These are phyloP conservation scores for Coniochaeta pulveracea DNA, from an alignment of 2,329 filamentous ascomycete genomes.

Conservation along the genomic window DNA sequence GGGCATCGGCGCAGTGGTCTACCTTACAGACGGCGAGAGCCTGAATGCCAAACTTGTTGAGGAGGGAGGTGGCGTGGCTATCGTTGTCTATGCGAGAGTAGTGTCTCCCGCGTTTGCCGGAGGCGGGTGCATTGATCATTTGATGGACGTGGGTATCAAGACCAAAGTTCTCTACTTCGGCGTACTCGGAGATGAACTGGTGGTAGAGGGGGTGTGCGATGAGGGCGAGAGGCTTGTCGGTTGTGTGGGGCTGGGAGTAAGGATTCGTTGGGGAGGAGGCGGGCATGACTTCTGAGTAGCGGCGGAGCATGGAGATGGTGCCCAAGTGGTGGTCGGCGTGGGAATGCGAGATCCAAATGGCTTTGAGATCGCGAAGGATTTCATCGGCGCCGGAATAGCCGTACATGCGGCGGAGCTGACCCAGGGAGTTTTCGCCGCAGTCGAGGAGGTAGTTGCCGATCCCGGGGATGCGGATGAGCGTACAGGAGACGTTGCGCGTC, in stretches of 20 bases:
- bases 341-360: conserved; percentile 88
- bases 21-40: conserved; percentile 59
- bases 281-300: conserved; percentile 56
- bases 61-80: background rate
- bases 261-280: conserved; percentile 14
- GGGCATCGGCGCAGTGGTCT: conserved; percentile 67
- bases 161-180: conserved; percentile 65
- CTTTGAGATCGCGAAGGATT: conserved; percentile 67
- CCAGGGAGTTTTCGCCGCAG: conserved; percentile 83
- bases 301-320: conserved; percentile 66
- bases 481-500: conserved; percentile 89
- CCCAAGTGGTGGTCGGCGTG: conserved; percentile 96
- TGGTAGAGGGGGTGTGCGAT: conserved; percentile 63
- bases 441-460: conserved; percentile 86
- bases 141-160: conserved; percentile 38
- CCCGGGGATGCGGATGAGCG: conserved; percentile 71
- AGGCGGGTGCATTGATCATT: conserved; percentile 18
- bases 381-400: conserved; percentile 49
- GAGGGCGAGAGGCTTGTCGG: conserved; percentile 39
- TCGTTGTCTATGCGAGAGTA: conserved; percentile 24
- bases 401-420: conserved; percentile 71
- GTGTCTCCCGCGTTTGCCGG: conserved; percentile 29
- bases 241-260: conserved; percentile 15
- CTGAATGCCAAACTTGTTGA: conserved; percentile 34
- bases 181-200: conserved; percentile 68